phyloP scores from a whole-genome alignment of 106 monocot species.

The Narthecium ossifragum region DNA sequence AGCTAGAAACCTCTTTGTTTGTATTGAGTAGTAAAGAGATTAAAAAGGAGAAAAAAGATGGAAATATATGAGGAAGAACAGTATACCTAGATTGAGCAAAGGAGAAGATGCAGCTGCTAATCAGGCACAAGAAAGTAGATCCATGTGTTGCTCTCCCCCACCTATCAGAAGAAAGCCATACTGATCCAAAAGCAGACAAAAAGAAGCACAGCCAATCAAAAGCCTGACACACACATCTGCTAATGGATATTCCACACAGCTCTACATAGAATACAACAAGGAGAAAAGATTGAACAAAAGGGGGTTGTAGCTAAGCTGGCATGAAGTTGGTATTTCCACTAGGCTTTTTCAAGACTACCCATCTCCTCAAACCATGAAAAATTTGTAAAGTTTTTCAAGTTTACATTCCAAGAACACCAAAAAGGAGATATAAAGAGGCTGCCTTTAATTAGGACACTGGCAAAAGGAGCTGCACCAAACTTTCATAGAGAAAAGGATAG shows the following conservation, averaged over 20 bases:
- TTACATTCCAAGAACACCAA: constrained; percentile 2
- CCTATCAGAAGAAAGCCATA: too few species aligned
- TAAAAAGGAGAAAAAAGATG: not conserved
- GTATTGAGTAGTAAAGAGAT: not conserved
- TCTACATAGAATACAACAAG: not conserved
- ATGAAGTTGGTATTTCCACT: constrained; percentile 4
- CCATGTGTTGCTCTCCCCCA: too few species aligned
- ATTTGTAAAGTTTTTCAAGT: not conserved
- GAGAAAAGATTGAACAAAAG: not conserved
- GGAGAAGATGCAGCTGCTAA: too few species aligned
- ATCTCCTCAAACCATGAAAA: not conserved
- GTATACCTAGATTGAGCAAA: too few species aligned
- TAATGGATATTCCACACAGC: not conserved
- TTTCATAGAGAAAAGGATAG: not conserved
- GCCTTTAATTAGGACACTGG: not conserved
- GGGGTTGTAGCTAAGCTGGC: too few species aligned
- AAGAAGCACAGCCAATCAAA: not conserved
- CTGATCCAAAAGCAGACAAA: not conserved
- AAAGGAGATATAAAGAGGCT: not conserved
- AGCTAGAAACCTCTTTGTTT: constrained; percentile 1
- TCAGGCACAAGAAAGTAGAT: too few species aligned
- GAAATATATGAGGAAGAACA: too few species aligned
- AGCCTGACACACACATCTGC: not conserved
- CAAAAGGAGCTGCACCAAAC: not conserved
- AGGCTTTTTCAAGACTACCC: not conserved